Conservation (phyloP, 2,329 filamentous ascomycete species). For the Myriosclerotinia curreyana region DNA sequence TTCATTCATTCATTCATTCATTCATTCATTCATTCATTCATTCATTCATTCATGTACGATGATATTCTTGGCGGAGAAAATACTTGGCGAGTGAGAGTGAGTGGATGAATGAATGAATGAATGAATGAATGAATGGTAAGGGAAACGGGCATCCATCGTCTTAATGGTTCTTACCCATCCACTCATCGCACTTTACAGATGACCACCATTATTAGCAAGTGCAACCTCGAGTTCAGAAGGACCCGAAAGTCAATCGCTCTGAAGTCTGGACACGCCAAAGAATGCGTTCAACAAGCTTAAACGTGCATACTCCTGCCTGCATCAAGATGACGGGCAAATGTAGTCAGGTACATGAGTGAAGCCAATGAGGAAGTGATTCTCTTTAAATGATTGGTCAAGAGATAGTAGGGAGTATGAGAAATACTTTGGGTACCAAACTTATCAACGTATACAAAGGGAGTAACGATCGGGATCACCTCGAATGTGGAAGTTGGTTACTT, state of each 20-base stretch:
- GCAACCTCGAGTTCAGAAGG: too few relatives aligned
- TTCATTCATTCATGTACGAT: too few relatives aligned
- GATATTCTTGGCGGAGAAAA: conserved; percentile 7
- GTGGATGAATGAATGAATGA: background rate
- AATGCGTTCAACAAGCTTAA: too few relatives aligned
- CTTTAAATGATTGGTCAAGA: background rate
- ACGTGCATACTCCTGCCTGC: background rate
- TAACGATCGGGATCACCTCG: background rate
- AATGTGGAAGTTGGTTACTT: background rate
- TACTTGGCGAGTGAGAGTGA: too few relatives aligned
- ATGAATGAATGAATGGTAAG: too few relatives aligned
- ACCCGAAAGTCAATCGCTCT: background rate
- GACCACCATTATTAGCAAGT: too few relatives aligned
- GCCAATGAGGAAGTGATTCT: background rate
- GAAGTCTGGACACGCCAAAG: background rate
- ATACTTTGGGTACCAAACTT: background rate
- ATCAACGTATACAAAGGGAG: background rate
- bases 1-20: too few relatives aligned
- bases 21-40: too few relatives aligned
- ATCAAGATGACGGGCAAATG: background rate
- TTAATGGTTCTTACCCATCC: too few relatives aligned
- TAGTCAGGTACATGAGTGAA: conserved; percentile 8
- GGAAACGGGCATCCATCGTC: background rate
- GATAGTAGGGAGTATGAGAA: conserved; percentile 1
- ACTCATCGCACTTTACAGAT: too few relatives aligned